These are phyloP conservation scores for Solanum clarkiae DNA, from an alignment of 257 asterid genomes.

Conservation along the genomic window DNA sequence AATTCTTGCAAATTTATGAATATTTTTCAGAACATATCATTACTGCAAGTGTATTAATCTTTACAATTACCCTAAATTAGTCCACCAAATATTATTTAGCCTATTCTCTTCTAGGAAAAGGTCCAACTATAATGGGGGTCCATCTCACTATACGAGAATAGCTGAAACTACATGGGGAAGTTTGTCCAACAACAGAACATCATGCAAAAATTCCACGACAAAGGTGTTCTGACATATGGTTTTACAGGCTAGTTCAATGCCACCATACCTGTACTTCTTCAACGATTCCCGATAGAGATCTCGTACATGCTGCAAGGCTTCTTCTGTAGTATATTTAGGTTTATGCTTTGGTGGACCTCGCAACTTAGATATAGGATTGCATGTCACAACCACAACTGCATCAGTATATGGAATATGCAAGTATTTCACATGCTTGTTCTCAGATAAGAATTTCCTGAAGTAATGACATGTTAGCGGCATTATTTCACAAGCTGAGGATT, in stretches of 20 bases:
- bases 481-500: not conserved
- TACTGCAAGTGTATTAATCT: not conserved
- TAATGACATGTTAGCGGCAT: conserved; percentile 1
- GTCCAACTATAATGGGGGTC: not conserved
- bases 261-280: conserved; percentile 48
- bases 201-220: not conserved
- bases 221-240: not conserved
- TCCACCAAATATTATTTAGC: not conserved
- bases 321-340: conserved; percentile 62
- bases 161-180: not conserved
- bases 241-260: not conserved
- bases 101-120: not conserved
- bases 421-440: conserved; percentile 91
- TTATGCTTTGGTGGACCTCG: conserved; percentile 61
- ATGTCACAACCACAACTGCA: conserved; percentile 77
- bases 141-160: not conserved
- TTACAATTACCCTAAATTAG: not conserved
- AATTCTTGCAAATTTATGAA: not conserved
- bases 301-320: conserved; percentile 62
- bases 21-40: not conserved
- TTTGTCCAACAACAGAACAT: not conserved
- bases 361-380: conserved; percentile 77
- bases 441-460: conserved; percentile 72
- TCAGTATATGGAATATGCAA: conserved; percentile 89
- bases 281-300: conserved; percentile 61